Conservation (phyloP, 164 flowering plant species). For the Amborella trichopoda region DNA sequence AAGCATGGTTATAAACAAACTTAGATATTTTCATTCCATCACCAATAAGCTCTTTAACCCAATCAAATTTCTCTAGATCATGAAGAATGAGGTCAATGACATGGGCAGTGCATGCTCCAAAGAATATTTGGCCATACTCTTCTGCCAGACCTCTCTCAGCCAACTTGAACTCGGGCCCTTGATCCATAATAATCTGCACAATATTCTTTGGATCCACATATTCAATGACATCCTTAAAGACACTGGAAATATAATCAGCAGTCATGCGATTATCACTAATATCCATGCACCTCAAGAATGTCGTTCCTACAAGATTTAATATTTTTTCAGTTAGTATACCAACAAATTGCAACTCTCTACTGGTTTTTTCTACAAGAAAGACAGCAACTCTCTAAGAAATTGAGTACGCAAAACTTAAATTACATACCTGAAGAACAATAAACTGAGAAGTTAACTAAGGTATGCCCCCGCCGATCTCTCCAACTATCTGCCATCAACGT, state of each 20-base stretch:
- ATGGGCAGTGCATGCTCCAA: slow-evolving; percentile 7
- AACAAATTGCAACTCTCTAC: too few relatives aligned
- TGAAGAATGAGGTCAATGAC: slow-evolving; percentile 2
- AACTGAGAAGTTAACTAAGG: slow-evolving; percentile 48
- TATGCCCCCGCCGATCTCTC: slow-evolving; percentile 48
- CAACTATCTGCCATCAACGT: slow-evolving; percentile 72
- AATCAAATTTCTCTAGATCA: not conserved
- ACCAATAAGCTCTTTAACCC: not conserved
- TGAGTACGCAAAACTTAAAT: too few relatives aligned
- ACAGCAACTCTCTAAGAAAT: too few relatives aligned
- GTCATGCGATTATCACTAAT: slow-evolving; percentile 44
- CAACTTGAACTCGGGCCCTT: slow-evolving; percentile 44
- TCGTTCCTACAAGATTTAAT: slow-evolving; percentile 46
- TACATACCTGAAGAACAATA: too few relatives aligned
- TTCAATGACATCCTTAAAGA: slow-evolving; percentile 65
- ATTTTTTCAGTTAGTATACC: too few relatives aligned
- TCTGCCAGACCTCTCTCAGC: slow-evolving; percentile 16
- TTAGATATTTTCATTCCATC: not conserved
- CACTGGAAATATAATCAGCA: slow-evolving; percentile 35
- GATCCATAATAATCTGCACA: slow-evolving; percentile 67
- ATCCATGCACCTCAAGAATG: slow-evolving; percentile 58
- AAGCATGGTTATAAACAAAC: slow-evolving; percentile 2
- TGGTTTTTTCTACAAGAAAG: too few relatives aligned
- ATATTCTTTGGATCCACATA: slow-evolving; percentile 74
- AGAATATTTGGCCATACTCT: not conserved